Evolutionary conservation across 2,329 filamentous ascomycete species (phyloP).

Genomic region (Cytospora chrysosperma): DNA sequence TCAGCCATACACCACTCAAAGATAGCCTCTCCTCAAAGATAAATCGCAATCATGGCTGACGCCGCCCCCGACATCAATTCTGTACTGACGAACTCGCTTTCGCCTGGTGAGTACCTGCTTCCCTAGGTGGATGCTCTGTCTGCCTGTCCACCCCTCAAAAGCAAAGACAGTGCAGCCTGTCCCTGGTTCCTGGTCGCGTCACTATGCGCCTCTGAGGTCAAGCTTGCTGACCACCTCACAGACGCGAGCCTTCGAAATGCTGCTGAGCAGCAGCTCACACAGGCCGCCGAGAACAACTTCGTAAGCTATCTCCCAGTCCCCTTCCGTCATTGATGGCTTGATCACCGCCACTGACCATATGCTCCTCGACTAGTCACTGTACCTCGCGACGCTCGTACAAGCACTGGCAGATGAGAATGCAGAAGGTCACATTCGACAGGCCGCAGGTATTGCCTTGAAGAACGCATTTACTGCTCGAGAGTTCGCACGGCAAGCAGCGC

Average conservation of each 20-base stretch:
- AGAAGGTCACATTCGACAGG: slow-evolving; percentile 81
- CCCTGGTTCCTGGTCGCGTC: slow-evolving; percentile 24
- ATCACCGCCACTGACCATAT: slow-evolving; percentile 17
- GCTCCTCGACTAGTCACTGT: slow-evolving; percentile 66
- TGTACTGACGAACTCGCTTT: slow-evolving; percentile 96
- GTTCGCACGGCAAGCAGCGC: slow-evolving; percentile 77
- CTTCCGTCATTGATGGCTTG: slow-evolving; percentile 9
- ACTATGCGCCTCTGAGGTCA: slow-evolving; percentile 19
- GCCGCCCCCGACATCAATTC: slow-evolving; percentile 87
- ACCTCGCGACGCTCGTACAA: slow-evolving; percentile 87
- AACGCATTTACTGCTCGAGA: slow-evolving; percentile 97
- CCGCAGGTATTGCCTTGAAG: slow-evolving; percentile 94
- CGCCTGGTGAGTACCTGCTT: slow-evolving; percentile 67
- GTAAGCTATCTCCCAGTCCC: slow-evolving; percentile 53
- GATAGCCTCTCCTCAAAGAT: slow-evolving; percentile 12
- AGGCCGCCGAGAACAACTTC: slow-evolving; percentile 93
- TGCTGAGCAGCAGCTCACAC: slow-evolving; percentile 90
- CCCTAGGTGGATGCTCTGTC: slow-evolving; percentile 10
- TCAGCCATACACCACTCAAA: slow-evolving; percentile 31
- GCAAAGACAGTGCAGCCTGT: slow-evolving; percentile 21
- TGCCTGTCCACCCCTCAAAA: background rate
- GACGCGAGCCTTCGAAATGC: slow-evolving; percentile 86
- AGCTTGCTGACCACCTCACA: slow-evolving; percentile 43
- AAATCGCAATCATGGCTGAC: slow-evolving; percentile 57
- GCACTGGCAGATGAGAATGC: slow-evolving; percentile 90